Percentiles rank a stretch among this genome's conserved stretches.
These are phyloP conservation scores for Zygotorulaspora mrakii DNA, from an alignment of 1,139 yeast species.

Conservation along the genomic window DNA sequence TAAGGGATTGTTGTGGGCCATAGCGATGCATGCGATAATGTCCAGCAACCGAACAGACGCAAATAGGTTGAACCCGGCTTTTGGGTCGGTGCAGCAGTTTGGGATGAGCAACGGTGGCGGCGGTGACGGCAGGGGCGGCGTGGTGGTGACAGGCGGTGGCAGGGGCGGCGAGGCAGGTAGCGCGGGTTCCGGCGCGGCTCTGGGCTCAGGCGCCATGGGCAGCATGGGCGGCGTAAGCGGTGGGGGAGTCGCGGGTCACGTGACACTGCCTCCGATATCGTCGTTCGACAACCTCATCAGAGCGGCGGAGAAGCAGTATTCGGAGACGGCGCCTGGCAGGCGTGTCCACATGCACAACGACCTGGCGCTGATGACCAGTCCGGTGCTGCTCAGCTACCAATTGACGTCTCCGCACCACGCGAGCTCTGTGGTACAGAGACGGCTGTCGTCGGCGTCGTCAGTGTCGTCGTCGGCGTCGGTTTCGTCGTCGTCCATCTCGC, in stretches of 20 bases:
- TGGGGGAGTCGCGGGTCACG: no score
- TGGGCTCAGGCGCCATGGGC: no score
- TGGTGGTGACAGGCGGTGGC: background rate
- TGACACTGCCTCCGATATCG: conserved; percentile 32
- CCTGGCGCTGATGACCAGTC: conserved; percentile 6
- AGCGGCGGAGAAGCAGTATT: conserved; percentile 19
- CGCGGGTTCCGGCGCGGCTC: no score
- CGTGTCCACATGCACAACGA: conserved; percentile 2
- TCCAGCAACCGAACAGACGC: background rate
- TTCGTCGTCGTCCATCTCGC: conserved; percentile 5
- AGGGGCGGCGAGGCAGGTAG: background rate
- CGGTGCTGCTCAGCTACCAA: conserved; percentile 11
- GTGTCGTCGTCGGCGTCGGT: conserved; percentile 5
- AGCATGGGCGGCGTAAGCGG: no score
- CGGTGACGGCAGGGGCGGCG: background rate
- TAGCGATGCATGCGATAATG: conserved; percentile 1
- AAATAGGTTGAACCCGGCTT: background rate
- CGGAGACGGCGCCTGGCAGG: conserved; percentile 7
- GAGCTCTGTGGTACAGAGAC: conserved; percentile 2
- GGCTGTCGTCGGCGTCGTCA: conserved; percentile 5
- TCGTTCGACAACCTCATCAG: conserved; percentile 27
- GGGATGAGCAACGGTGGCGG: background rate
- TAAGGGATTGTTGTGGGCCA: background rate
- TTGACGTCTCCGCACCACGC: conserved; percentile 1
- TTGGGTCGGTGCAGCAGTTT: conserved; percentile 1